Conservation (phyloP, 805 yeast genomes). For the Kodamaea kaohsiungensis region DNA sequence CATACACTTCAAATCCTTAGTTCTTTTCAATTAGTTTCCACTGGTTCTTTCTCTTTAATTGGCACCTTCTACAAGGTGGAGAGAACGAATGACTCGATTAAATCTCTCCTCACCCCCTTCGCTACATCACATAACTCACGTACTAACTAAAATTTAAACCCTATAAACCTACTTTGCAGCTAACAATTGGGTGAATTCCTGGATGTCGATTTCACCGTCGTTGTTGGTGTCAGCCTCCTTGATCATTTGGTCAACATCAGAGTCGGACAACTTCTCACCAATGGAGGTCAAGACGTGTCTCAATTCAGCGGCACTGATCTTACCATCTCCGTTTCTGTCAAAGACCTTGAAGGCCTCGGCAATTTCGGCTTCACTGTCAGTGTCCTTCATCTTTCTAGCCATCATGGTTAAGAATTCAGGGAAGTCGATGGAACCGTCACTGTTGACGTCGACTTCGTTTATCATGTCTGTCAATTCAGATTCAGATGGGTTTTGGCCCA, state of each 20-base stretch:
- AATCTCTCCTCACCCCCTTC: not conserved
- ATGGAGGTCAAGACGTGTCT: constrained; percentile 96
- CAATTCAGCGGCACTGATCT: constrained; percentile 93
- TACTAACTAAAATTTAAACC: constrained; percentile 1
- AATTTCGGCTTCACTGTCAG: constrained; percentile 95
- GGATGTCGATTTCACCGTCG: constrained; percentile 96
- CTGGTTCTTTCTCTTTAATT: no score
- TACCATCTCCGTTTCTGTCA: constrained; percentile 95
- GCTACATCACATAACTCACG: not conserved
- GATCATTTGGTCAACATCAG: constrained; percentile 96
- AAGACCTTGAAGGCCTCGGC: constrained; percentile 98
- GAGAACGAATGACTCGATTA: no score
- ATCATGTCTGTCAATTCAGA: constrained; percentile 95
- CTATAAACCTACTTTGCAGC: constrained; percentile 56
- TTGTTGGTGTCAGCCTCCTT: constrained; percentile 94
- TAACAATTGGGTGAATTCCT: constrained; percentile 91
- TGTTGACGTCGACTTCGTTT: constrained; percentile 95
- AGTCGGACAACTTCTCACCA: constrained; percentile 95
- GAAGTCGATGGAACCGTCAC: constrained; percentile 70
- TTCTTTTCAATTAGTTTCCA: no score
- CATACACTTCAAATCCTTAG: no score
- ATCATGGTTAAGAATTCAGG: constrained; percentile 48
- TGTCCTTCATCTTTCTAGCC: constrained; percentile 80
- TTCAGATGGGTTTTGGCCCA: constrained; percentile 96
- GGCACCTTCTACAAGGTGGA: no score